phyloP scores from a whole-genome alignment of 371 early-diverging fungal genomes.

The Homolaphlyctis polyrhiza region DNA sequence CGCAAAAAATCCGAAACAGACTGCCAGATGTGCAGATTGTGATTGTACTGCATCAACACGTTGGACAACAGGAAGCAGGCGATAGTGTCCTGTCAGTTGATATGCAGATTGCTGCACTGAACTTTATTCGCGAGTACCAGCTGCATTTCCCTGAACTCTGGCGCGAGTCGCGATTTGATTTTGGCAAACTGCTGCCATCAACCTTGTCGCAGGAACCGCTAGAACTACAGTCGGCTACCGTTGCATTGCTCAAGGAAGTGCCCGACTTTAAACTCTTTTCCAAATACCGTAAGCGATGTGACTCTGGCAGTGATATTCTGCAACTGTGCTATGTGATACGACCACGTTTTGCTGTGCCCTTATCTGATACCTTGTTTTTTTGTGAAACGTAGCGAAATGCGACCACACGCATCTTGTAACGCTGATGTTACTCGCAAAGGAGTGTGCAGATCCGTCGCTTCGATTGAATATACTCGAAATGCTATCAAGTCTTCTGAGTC shows the following conservation, averaged over 20 bases:
- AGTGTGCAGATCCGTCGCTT: background rate
- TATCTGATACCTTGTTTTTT: too few relatives aligned
- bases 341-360: too few relatives aligned
- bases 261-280: conserved; percentile 48
- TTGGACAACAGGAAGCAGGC: conserved; percentile 22
- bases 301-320: background rate
- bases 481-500: background rate
- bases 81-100: conserved; percentile 38
- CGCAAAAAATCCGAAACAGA: conserved; percentile 62
- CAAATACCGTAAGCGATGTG: background rate
- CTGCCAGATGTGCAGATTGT: conserved; percentile 72
- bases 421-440: background rate
- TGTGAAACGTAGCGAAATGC: background rate
- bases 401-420: background rate
- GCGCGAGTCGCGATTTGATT: conserved; percentile 66
- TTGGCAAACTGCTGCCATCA: conserved; percentile 66
- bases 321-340: too few relatives aligned
- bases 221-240: conserved; percentile 38
- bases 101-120: conserved; percentile 47
- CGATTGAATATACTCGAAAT: background rate
- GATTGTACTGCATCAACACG: conserved; percentile 46
- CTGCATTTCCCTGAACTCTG: conserved; percentile 59
- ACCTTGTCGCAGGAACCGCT: conserved; percentile 34
- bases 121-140: conserved; percentile 64
- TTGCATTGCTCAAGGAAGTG: conserved; percentile 36